phyloP scores from a whole-genome alignment of 495 filamentous ascomycete genomes.

The Neurospora sp. region DNA sequence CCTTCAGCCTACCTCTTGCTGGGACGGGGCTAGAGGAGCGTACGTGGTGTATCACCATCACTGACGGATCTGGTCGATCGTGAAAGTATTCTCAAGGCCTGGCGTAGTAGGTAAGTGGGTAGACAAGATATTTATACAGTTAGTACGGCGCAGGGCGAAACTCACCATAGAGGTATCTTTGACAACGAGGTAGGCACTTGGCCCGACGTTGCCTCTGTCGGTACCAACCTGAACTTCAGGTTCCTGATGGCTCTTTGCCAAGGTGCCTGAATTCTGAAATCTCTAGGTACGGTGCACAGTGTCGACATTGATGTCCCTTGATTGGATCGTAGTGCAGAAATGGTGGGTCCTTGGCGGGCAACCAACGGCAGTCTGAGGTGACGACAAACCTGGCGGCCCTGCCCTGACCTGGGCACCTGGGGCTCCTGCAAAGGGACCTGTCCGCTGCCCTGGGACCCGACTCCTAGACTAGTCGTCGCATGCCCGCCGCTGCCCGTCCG shows the following conservation, averaged over 20 bases:
- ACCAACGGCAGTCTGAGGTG: background rate
- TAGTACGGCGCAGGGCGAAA: background rate
- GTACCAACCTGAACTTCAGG: background rate
- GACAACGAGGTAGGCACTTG: background rate
- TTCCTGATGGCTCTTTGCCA: background rate
- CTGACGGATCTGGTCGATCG: background rate
- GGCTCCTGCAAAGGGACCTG: background rate
- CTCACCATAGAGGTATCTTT: background rate
- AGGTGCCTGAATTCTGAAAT: background rate
- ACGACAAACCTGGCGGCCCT: background rate
- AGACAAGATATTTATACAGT: background rate
- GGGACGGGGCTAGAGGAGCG: background rate
- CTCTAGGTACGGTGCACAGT: background rate
- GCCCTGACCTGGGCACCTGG: background rate
- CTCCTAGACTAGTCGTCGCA: background rate
- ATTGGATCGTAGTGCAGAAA: background rate
- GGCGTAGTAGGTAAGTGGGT: background rate
- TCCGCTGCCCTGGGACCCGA: background rate
- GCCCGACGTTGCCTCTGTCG: background rate
- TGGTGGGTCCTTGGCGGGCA: background rate
- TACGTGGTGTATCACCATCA: background rate
- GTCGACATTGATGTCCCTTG: background rate
- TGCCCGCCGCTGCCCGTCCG: background rate
- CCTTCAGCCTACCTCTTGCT: background rate
- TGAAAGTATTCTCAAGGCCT: background rate